Evolutionary conservation across 306 rosid species (phyloP).

Genomic region (Bauhinia variegata): DNA sequence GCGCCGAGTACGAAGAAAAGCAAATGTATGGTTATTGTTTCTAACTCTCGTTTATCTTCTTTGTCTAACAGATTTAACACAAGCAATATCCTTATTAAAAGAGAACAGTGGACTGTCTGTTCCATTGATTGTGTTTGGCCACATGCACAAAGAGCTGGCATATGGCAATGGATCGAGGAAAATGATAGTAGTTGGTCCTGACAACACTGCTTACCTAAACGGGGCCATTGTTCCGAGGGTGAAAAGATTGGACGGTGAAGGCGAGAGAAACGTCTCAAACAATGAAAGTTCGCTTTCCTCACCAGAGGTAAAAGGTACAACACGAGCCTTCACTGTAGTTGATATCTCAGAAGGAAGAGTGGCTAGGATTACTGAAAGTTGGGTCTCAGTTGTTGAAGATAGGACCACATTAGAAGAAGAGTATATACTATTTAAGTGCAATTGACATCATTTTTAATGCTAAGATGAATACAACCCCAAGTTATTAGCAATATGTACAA

Average conservation of each 20-base stretch:
- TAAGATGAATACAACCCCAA: conserved; percentile 7
- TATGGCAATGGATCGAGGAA: conserved; percentile 70
- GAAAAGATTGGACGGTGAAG: conserved; percentile 40
- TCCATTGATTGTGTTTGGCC: conserved; percentile 83
- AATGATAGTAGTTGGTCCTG: conserved; percentile 68
- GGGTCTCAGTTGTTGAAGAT: conserved; percentile 70
- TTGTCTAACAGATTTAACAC: conserved; percentile 57
- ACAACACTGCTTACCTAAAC: conserved; percentile 70
- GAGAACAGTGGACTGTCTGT: conserved; percentile 47
- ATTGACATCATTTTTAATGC: conserved; percentile 39
- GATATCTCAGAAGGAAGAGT: conserved; percentile 65
- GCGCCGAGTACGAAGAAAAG: conserved; percentile 12
- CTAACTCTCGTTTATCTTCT: conserved; percentile 27
- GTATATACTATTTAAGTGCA: conserved; percentile 48
- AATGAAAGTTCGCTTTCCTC: conserved; percentile 30
- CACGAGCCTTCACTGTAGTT: conserved; percentile 71
- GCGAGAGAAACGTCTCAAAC: conserved; percentile 33
- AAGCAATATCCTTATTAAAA: conserved; percentile 62
- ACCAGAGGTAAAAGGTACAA: too few species aligned
- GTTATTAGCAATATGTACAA: neutral
- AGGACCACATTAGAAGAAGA: conserved; percentile 62
- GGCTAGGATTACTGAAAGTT: conserved; percentile 64
- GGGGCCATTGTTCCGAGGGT: conserved; percentile 88
- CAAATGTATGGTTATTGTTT: conserved; percentile 16
- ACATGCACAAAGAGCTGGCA: conserved; percentile 88